phyloP scores from a whole-genome alignment of 768 basidiomycete genomes.

The Leccinum longicurvipes region DNA sequence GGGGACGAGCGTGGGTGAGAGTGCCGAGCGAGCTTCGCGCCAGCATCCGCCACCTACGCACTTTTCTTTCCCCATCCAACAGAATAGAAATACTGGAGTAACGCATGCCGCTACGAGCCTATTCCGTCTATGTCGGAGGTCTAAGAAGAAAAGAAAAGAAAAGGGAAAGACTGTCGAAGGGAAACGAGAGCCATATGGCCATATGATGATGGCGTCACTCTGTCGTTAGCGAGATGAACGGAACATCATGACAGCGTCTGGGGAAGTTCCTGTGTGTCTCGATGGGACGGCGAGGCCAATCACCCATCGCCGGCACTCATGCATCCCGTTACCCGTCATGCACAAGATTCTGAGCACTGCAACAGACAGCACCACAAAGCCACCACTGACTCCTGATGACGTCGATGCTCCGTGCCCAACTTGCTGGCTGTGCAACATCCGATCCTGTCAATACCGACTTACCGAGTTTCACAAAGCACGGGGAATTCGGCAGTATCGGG shows the following conservation, averaged over 20 bases:
- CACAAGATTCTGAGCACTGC: background rate
- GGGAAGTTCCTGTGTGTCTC: background rate
- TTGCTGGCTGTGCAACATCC: conserved; percentile 3
- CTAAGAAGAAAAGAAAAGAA: background rate
- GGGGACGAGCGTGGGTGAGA: background rate
- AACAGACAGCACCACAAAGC: background rate
- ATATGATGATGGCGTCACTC: conserved; percentile 10
- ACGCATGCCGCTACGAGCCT: background rate
- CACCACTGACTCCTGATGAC: conserved; percentile 15
- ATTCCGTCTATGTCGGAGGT: conserved; percentile 4
- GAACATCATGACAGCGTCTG: background rate
- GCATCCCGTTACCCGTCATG: background rate
- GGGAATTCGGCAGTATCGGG: background rate
- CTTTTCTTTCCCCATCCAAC: background rate
- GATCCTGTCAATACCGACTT: background rate
- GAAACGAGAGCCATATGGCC: background rate
- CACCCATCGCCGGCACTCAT: background rate
- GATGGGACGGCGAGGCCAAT: background rate
- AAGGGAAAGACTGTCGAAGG: background rate
- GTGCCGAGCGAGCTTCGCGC: conserved; percentile 2
- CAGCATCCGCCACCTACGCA: conserved; percentile 12
- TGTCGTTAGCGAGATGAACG: conserved; percentile 12
- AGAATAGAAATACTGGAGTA: background rate
- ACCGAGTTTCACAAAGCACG: background rate
- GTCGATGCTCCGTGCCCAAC: conserved; percentile 12